Base-by-base conservation (phyloP, 2,329 filamentous ascomycete species). In the Exophiala phaeomuriformis region DNA sequence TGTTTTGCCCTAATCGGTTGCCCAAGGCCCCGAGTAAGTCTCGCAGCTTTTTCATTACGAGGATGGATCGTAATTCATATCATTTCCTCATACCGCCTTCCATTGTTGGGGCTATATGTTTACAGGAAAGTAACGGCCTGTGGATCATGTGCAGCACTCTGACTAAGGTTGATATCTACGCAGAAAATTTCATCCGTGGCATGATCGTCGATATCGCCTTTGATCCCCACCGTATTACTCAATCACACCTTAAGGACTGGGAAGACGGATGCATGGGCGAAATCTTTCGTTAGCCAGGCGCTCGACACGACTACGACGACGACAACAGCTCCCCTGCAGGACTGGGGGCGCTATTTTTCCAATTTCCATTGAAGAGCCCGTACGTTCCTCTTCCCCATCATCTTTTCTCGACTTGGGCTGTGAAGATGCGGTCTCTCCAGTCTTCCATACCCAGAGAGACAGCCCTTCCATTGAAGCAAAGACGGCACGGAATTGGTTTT, bases 151-250 rank as follows among this genome's bases (percentile, higher is more conserved):
- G 19, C 12, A 43, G 5, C 10, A 42, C 27, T 42, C 36, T 31
- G 5, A 40, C 29, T 42, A 19, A 42, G 7, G 19, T 8, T 9
- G 5, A 35, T 35, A 12, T 8, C 39, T 33, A 19, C 19, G 3
- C 29, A 57, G 55, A 37, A 37, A 35, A 41, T 27, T 10, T 12
- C 4, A 47, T 28, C 31, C 51, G 51, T 35, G 33, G 43, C 4
- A 44, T 57, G 36, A 39, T 57, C 28, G 37, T 57, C 39, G 48
- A 53, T 28, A 57, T 57, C 27, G 53, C 37, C n/a, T 49, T 41
- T 35, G 49, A 55, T 30, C 39, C 36, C 12, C 3, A 7, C 6
- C 3, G 2, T 29, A 27, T 49, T 1, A 33, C 35, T 29, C 8
- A 19, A n/a, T 29, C 33, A n/a, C 6, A 27, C 2, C 48, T 57